These are phyloP conservation scores for Arthrobotrys megalospora DNA, from an alignment of 2,329 filamentous ascomycete species.

Conservation along the genomic window DNA sequence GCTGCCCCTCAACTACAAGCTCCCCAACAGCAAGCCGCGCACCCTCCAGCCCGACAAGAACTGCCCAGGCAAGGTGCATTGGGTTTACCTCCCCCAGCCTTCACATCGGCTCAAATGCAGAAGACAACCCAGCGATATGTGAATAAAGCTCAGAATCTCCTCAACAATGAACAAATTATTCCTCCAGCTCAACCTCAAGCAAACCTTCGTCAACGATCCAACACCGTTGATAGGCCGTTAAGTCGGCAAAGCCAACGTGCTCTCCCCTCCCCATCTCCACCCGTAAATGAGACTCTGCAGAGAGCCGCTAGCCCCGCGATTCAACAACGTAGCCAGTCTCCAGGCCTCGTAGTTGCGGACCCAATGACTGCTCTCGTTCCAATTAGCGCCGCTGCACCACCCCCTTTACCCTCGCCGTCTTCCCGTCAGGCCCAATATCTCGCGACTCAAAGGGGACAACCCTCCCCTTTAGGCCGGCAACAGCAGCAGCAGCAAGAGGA, in stretches of 20 bases:
- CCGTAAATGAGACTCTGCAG: conserved; percentile 14
- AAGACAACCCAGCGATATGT: conserved; percentile 92
- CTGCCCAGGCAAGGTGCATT: conserved; percentile 76
- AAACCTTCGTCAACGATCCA: conserved; percentile 64
- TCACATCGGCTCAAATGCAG: conserved; percentile 95
- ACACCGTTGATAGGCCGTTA: conserved; percentile 61
- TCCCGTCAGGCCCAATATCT: conserved; percentile 52
- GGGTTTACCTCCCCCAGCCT: conserved; percentile 89
- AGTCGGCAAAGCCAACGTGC: conserved; percentile 52
- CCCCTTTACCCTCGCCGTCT: conserved; percentile 44
- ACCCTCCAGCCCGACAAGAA: conserved; percentile 60
- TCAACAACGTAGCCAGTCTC: conserved; percentile 23
- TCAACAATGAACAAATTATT: conserved; percentile 68
- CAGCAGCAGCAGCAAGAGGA: conserved; percentile 34
- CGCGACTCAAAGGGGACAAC: conserved; percentile 44
- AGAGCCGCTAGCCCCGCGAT: conserved; percentile 44
- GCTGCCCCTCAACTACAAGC: conserved; percentile 12
- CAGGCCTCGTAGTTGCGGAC: conserved; percentile 30
- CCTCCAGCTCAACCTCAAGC: conserved; percentile 70
- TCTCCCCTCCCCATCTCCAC: conserved; percentile 41
- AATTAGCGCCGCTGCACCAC: conserved; percentile 30
- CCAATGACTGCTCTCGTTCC: conserved; percentile 56
- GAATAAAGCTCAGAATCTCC: conserved; percentile 85
- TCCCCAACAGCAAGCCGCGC: conserved; percentile 3
- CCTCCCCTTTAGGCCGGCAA: conserved; percentile 35